phyloP scores from a whole-genome alignment of 305 asterid species.

The Petunia hybrid region DNA sequence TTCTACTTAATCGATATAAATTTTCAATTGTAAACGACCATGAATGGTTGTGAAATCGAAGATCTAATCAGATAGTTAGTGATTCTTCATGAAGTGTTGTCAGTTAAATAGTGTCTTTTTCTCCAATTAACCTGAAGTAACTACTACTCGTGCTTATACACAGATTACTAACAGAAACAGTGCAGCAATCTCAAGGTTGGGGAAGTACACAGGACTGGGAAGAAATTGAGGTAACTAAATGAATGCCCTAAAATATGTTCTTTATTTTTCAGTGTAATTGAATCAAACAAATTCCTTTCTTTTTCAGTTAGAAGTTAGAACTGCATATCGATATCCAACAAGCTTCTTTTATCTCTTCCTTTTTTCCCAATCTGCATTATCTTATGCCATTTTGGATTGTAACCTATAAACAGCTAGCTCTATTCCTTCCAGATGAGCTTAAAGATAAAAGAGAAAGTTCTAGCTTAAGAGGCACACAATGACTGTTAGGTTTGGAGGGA shows the following conservation, averaged over 20 bases:
- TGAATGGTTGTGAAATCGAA: slow-evolving; percentile 12
- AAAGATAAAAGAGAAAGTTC: background rate
- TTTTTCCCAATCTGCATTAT: background rate
- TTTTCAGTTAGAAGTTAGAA: slow-evolving; percentile 1
- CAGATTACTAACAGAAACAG: slow-evolving; percentile 86
- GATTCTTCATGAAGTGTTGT: background rate
- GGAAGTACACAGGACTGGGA: slow-evolving; percentile 77
- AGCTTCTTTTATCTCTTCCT: background rate
- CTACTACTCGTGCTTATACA: slow-evolving; percentile 35
- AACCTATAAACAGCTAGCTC: background rate
- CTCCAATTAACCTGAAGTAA: slow-evolving; percentile 8
- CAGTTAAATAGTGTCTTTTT: background rate
- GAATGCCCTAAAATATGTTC: slow-evolving; percentile 9
- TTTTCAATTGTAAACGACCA: background rate
- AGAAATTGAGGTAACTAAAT: slow-evolving; percentile 70
- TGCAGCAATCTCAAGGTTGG: slow-evolving; percentile 75
- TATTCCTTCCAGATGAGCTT: slow-evolving; percentile 7
- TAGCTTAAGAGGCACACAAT: background rate
- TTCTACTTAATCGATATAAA: slow-evolving; percentile 1
- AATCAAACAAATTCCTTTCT: slow-evolving; percentile 6
- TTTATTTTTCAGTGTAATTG: slow-evolving; percentile 2
- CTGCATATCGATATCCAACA: background rate
- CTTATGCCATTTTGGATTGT: slow-evolving; percentile 10
- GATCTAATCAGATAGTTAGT: background rate
- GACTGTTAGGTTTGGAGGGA: slow-evolving; percentile 10